Evolutionary conservation across 345 rosid genomes (phyloP).

Genomic region (Camelina sativa): DNA sequence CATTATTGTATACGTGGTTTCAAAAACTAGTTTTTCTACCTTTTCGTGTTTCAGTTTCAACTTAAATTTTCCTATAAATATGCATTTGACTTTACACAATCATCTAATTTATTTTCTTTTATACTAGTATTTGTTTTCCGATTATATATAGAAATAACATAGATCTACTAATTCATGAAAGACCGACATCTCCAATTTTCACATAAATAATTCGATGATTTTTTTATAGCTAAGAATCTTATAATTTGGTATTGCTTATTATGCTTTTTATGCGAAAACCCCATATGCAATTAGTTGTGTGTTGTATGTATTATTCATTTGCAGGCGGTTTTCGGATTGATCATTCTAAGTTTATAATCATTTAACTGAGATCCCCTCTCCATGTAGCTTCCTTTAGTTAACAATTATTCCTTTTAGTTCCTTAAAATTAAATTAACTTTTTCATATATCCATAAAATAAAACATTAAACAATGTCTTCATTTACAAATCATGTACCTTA

Average conservation of each 20-base stretch:
- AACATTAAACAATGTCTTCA: neutral
- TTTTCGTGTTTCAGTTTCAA: no score
- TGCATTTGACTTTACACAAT: no score
- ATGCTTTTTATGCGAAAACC: conserved; percentile 6
- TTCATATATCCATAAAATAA: neutral
- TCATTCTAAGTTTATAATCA: neutral
- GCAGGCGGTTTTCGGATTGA: conserved; percentile 25
- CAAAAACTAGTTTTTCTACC: neutral
- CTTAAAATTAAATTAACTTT: neutral
- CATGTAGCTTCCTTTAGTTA: conserved; percentile 15
- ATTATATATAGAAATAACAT: no score
- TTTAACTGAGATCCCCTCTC: conserved; percentile 11
- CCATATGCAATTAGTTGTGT: conserved; percentile 23
- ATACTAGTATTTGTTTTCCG: no score
- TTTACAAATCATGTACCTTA: neutral
- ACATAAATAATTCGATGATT: no score
- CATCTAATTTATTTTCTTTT: no score
- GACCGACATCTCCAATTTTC: no score
- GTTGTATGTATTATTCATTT: conserved; percentile 29
- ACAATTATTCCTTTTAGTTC: conserved; percentile 13
- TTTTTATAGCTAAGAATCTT: no score
- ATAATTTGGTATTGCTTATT: neutral
- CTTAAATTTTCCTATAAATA: no score
- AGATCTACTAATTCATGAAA: no score
- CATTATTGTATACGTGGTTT: neutral